These are phyloP conservation scores for Cryptococcus sp. DNA, from an alignment of 1,284 basidiomycete species.

Conservation along the genomic window DNA sequence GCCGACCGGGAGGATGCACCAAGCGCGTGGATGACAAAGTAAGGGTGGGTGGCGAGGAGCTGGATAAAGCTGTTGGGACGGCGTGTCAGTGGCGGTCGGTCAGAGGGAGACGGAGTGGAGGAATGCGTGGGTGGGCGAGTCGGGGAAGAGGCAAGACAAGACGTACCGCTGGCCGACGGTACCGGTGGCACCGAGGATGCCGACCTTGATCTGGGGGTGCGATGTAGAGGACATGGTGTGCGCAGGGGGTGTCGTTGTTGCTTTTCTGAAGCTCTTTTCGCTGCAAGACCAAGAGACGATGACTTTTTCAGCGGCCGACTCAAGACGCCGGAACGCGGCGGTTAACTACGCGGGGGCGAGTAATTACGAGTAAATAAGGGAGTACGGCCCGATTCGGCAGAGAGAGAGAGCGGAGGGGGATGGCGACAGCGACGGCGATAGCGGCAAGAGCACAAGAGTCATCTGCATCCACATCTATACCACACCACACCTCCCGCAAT, in stretches of 20 bases:
- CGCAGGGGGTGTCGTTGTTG: neutral
- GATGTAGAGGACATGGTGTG: slow-evolving; percentile 1
- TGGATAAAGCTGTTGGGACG: slow-evolving; percentile 64
- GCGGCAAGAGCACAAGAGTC: neutral
- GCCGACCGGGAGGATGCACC: slow-evolving; percentile 88
- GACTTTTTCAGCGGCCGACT: neutral
- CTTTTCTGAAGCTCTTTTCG: neutral
- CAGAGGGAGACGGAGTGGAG: neutral
- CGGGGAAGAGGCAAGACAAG: neutral
- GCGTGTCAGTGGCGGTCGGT: neutral
- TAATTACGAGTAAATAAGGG: no score
- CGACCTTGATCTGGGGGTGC: slow-evolving; percentile 66
- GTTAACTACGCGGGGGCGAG: no score
- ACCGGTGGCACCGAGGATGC: slow-evolving; percentile 92
- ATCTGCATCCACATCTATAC: neutral
- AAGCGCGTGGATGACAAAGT: slow-evolving; percentile 81
- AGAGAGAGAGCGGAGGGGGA: neutral
- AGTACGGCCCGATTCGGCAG: neutral
- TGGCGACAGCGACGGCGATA: neutral
- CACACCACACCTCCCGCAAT: slow-evolving; percentile 15
- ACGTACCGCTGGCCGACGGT: slow-evolving; percentile 79
- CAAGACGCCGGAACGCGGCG: neutral
- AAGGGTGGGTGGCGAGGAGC: slow-evolving; percentile 83
- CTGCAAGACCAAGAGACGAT: neutral
- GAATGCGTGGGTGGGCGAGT: neutral